A percentile compares a stretch with the other conserved stretches of the same genome.
Evolutionary conservation across 257 asterid species (phyloP).

Genomic region (Solanum neorickii): DNA sequence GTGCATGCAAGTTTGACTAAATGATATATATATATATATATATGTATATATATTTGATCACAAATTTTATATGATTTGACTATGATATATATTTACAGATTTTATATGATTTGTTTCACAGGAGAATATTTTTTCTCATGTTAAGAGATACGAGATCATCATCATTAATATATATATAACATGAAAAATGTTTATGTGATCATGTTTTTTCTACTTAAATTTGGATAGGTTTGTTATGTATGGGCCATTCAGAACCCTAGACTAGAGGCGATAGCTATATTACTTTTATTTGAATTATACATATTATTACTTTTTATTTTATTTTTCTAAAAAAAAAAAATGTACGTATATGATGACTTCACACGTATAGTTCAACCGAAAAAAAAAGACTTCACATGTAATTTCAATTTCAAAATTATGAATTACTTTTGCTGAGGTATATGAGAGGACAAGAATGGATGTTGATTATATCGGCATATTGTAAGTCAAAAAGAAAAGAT

Average conservation of each 20-base stretch:
- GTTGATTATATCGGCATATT: not conserved
- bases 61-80: too few relatives aligned
- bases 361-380: not conserved
- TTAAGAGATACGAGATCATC: not conserved
- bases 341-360: not conserved
- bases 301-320: too few relatives aligned
- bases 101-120: not conserved
- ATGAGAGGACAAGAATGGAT: not conserved
- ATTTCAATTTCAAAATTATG: not conserved
- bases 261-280: not conserved
- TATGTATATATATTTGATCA: not conserved
- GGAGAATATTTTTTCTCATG: not conserved
- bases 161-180: not conserved
- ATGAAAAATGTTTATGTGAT: not conserved
- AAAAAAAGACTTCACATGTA: not conserved
- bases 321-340: too few relatives aligned
- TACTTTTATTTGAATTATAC: not conserved
- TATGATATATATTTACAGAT: not conserved
- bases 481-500: not conserved
- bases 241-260: not conserved
- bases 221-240: not conserved
- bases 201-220: not conserved
- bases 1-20: too few relatives aligned
- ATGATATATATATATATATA: too few relatives aligned
- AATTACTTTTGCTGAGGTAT: not conserved